Conservation (phyloP, 345 rosid species). For the Citrus unshiu region DNA sequence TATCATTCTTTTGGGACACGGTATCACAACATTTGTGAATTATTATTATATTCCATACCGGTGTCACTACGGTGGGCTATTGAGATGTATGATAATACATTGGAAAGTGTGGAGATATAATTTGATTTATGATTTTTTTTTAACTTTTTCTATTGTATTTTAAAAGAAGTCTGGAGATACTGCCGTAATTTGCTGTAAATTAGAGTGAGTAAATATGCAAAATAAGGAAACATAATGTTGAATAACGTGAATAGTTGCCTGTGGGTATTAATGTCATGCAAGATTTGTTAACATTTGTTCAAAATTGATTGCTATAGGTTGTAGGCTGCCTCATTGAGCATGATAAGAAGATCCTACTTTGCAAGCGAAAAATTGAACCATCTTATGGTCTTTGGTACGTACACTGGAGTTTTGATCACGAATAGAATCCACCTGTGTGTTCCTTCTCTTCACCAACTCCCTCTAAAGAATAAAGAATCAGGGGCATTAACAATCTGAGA, state of each 20-base stretch:
- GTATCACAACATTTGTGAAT: not conserved
- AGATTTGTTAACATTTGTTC: conserved; percentile 9
- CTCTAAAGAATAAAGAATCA: not conserved
- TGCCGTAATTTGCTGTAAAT: not conserved
- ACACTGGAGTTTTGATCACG: not conserved
- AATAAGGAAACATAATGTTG: not conserved
- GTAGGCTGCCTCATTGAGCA: conserved; percentile 96
- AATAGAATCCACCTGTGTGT: not conserved
- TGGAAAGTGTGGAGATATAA: not conserved
- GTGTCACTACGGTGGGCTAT: not conserved
- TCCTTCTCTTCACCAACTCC: not conserved
- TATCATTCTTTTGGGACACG: not conserved
- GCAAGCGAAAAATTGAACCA: conserved; percentile 97
- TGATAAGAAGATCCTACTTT: conserved; percentile 79
- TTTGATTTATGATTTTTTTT: not conserved
- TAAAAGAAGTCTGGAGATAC: not conserved
- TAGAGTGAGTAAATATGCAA: not conserved
- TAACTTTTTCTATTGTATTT: not conserved
- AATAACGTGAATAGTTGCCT: not conserved
- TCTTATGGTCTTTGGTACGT: conserved; percentile 82
- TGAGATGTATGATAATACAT: not conserved
- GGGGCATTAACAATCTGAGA: conserved; percentile 2
- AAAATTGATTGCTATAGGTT: conserved; percentile 42
- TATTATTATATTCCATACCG: not conserved
- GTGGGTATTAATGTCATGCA: not conserved